Evolutionary conservation across 2,329 filamentous ascomycete species (phyloP).

Genomic region (Clarireedia monteithiana): DNA sequence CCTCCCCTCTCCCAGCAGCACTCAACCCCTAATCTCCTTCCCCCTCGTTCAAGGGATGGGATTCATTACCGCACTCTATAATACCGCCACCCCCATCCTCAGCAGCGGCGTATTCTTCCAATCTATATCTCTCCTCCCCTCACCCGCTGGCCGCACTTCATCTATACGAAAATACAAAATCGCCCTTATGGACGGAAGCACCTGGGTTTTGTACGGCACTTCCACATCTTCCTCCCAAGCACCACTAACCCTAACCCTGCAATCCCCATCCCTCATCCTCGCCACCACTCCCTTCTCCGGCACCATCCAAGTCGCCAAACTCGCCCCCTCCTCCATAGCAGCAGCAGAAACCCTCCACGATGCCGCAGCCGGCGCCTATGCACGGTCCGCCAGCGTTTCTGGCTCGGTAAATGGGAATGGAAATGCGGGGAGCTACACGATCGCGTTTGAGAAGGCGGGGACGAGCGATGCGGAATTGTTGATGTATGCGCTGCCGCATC

Average conservation of each 20-base stretch:
- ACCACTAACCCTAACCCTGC: no score
- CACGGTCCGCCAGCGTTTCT: conserved; percentile 54
- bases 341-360: conserved; percentile 66
- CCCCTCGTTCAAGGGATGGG: conserved; percentile 86
- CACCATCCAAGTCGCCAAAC: conserved; percentile 75
- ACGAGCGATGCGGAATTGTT: conserved; percentile 52
- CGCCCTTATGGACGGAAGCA: conserved; percentile 60
- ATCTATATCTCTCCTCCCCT: conserved; percentile 50
- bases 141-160: conserved; percentile 26
- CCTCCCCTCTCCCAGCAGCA: conserved; percentile 35
- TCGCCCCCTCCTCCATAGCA: conserved; percentile 39
- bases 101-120: conserved; percentile 69
- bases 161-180: conserved; percentile 62
- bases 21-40: conserved; percentile 59
- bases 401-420: conserved; percentile 53
- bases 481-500: conserved; percentile 87
- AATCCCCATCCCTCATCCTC: no score
- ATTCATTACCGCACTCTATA: conserved; percentile 74
- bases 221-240: no score
- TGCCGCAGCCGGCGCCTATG: conserved; percentile 65
- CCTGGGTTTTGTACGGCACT: conserved; percentile 69
- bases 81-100: conserved; percentile 60
- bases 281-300: conserved; percentile 52
- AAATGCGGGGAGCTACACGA: conserved; percentile 59
- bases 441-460: conserved; percentile 68